Evolutionary conservation across 2,329 filamentous ascomycete species (phyloP).

Genomic region (Leptographium galeiforme): DNA sequence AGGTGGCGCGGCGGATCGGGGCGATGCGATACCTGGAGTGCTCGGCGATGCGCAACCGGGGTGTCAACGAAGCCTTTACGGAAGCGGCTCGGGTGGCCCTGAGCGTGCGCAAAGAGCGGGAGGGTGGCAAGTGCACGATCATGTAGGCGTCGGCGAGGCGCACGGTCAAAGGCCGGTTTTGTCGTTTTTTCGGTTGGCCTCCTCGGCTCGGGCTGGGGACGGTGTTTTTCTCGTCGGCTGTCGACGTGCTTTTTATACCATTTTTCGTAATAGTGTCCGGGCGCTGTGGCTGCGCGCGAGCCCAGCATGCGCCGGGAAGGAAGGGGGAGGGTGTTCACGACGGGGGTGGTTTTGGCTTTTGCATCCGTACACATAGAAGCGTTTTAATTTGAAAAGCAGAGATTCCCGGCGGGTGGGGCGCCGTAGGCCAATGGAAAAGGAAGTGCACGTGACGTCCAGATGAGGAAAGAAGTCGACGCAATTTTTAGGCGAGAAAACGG

Average conservation of each 20-base stretch:
- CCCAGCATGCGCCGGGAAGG: neutral
- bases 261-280: neutral
- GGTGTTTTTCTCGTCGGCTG: neutral
- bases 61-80: constrained; percentile 96
- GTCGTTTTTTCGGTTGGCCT: neutral
- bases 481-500: neutral
- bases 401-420: neutral
- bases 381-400: neutral
- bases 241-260: neutral
- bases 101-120: constrained; percentile 52
- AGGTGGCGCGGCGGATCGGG: constrained; percentile 81
- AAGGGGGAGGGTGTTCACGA: neutral
- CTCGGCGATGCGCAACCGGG: constrained; percentile 94
- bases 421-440: neutral
- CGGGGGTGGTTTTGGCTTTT: neutral
- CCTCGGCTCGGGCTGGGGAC: too few relatives aligned
- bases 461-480: neutral
- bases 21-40: constrained; percentile 94
- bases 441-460: neutral
- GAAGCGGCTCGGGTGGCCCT: constrained; percentile 92
- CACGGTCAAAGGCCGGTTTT: too few relatives aligned
- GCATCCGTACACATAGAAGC: neutral
- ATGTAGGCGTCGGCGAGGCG: constrained; percentile 28
- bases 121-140: constrained; percentile 45
- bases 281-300: too few relatives aligned